These are phyloP conservation scores for Entomortierella lignicola DNA, from an alignment of 192 early-diverging fungal genomes.

Conservation along the genomic window DNA sequence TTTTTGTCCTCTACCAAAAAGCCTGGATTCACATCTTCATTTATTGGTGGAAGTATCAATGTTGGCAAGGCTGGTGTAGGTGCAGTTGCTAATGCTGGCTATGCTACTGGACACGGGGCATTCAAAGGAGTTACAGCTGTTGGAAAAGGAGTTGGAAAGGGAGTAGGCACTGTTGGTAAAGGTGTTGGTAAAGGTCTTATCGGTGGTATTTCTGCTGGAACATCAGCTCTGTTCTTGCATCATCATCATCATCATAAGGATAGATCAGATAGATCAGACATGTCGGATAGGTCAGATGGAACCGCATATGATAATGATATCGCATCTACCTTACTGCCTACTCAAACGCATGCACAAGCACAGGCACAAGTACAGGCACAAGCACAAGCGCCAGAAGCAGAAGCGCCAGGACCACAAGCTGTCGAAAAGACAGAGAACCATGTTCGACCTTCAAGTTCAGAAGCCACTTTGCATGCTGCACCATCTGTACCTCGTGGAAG, in stretches of 20 bases:
- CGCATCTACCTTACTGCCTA: background rate
- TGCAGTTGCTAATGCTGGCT: slow-evolving; percentile 22
- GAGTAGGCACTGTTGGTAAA: slow-evolving; percentile 46
- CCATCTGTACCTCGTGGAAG: slow-evolving; percentile 23
- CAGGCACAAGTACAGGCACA: background rate
- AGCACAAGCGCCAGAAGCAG: background rate
- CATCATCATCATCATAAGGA: slow-evolving; percentile 19
- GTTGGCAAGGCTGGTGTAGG: slow-evolving; percentile 60
- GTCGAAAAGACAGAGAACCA: background rate
- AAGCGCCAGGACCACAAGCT: too few species aligned
- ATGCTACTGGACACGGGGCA: slow-evolving; percentile 31
- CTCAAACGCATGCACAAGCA: background rate
- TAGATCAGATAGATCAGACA: slow-evolving; percentile 3
- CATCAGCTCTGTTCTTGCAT: slow-evolving; percentile 29
- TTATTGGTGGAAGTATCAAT: slow-evolving; percentile 70
- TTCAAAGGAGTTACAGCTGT: slow-evolving; percentile 51
- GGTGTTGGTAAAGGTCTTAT: slow-evolving; percentile 56
- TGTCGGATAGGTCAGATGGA: slow-evolving; percentile 13
- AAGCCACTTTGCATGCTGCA: slow-evolving; percentile 17
- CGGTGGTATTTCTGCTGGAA: slow-evolving; percentile 39
- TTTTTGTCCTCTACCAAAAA: slow-evolving; percentile 31
- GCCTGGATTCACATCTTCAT: slow-evolving; percentile 60
- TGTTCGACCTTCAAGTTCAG: slow-evolving; percentile 18
- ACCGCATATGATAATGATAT: too few species aligned
- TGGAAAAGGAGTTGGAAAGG: slow-evolving; percentile 20